phyloP scores from a whole-genome alignment of 176 grass and related monocot genomes.

The Eremochloa ophiuroides region DNA sequence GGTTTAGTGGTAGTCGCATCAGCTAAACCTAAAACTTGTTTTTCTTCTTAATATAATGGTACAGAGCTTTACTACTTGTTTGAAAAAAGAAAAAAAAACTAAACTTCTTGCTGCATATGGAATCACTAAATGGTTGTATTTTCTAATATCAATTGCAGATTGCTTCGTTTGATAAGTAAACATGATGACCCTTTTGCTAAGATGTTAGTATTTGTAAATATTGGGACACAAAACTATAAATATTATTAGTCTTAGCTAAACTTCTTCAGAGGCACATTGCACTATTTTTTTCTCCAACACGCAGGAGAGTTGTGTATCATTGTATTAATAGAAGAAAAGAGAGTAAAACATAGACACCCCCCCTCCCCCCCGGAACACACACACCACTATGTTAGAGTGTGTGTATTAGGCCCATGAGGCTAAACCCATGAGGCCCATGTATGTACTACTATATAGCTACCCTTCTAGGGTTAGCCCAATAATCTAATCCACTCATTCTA shows the following conservation, averaged over 20 bases:
- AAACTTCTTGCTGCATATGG: background rate
- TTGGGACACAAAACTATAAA: background rate
- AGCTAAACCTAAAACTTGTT: background rate
- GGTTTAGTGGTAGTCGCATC: background rate
- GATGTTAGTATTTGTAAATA: slow-evolving; percentile 1
- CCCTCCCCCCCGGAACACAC: too few relatives aligned
- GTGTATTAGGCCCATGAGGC: too few relatives aligned
- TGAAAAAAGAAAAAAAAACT: background rate
- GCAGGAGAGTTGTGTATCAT: too few relatives aligned
- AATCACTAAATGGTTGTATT: background rate
- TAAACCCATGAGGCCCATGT: too few relatives aligned
- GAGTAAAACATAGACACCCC: too few relatives aligned
- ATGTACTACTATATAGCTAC: too few relatives aligned
- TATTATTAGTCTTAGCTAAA: background rate
- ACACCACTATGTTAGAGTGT: too few relatives aligned
- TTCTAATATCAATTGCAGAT: background rate
- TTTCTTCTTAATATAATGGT: background rate
- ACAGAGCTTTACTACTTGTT: background rate
- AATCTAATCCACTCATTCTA: too few relatives aligned
- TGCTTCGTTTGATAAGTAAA: background rate
- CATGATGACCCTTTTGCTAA: slow-evolving; percentile 2
- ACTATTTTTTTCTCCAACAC: too few relatives aligned
- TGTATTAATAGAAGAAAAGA: too few relatives aligned
- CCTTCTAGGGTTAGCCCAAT: too few relatives aligned
- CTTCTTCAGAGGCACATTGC: background rate